Evolutionary conservation across 2,329 filamentous ascomycete species (phyloP).

Genomic region (Fusarium keratoplasticum): DNA sequence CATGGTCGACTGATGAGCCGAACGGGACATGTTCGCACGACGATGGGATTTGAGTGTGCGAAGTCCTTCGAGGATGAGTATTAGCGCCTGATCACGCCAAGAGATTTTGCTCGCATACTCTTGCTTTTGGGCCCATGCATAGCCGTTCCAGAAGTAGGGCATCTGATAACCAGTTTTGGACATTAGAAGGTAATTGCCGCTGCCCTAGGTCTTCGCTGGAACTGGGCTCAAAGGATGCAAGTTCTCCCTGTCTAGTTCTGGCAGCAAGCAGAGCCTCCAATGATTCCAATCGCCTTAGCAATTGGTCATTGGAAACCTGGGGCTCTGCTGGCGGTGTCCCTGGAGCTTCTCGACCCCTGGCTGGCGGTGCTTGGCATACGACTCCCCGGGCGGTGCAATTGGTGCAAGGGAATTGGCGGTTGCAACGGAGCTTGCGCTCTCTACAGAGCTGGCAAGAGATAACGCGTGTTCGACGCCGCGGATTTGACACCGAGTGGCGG

Average conservation of each 20-base stretch:
- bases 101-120: not conserved
- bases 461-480: not conserved
- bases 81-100: not conserved
- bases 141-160: not conserved
- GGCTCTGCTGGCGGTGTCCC: not conserved
- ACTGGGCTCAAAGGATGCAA: not conserved
- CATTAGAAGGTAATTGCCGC: not conserved
- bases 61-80: not conserved
- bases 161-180: not conserved
- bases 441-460: not conserved
- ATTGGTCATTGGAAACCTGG: not conserved
- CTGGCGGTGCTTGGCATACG: not conserved
- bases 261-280: not conserved
- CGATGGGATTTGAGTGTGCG: not conserved
- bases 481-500: not conserved
- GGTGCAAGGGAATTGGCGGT: not conserved
- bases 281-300: not conserved
- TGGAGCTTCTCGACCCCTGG: not conserved
- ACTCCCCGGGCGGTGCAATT: not conserved
- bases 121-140: not conserved
- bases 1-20: not conserved
- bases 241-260: not conserved
- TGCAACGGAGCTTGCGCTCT: not conserved
- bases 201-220: not conserved
- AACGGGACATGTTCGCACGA: not conserved